Base-by-base conservation (phyloP, 257 asterid genomes). In the Rehmannia glutinosa region DNA sequence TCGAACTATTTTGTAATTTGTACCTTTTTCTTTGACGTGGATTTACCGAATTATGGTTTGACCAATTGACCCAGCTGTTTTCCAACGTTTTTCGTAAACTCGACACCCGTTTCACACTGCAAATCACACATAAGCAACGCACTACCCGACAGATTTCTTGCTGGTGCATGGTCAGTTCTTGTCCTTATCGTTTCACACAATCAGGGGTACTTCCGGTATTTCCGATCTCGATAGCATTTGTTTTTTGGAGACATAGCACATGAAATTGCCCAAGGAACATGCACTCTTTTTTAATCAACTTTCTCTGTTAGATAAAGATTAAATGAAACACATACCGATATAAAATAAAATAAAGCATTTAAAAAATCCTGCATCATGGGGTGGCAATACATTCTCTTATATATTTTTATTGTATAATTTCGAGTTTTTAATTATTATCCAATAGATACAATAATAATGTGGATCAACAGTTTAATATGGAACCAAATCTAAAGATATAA, bases 121-220 rank as follows among this genome's bases (percentile, higher is more conserved):
- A 41, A 63, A 42, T 63, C 42, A 72, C 77, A 35, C 30, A 57
- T 45, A 72, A 32, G 27, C 73, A 73, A 66, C 65, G 36, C 51
- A 13, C 51, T 63, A 71, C 39, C 51, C 71, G 71, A 74, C 78
- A 69, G 6, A 19, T 25, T 62, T 72, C 6, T 33, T 33, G 54
- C 27, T n/a, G n/a, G n/a, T n/a, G n/a, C n/a, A n/a, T n/a, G 45
- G 8, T 55, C 71, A 46, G 1, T 50, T 64, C 47, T 56, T 60
- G 77, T 65, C 63, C 72, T 64, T 73, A 73, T 64, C 72, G 32
- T 43, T 21, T 32, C 47, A 71, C 55, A 32, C 46, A 2, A 6
- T 8, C 20, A 49, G 61, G 74, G 82, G 64, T 62, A 69, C 36
- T 66, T 68, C n/a, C 38, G 83, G 73, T 45, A 82, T 73, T 78